phyloP scores from a whole-genome alignment of 345 rosid genomes.

The Physaria fendleri region DNA sequence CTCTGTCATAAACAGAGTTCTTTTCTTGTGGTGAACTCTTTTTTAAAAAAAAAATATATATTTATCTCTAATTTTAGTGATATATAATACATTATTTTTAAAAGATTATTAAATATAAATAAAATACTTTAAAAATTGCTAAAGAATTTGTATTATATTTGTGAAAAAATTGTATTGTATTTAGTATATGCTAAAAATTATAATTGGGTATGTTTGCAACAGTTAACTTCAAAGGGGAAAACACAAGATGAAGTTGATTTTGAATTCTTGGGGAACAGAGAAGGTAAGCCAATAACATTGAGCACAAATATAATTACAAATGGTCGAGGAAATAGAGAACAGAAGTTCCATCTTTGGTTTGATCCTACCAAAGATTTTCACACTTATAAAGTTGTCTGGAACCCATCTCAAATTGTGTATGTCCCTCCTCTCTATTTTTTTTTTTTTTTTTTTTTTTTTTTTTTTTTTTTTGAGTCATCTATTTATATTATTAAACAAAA shows the following conservation, averaged over 20 bases:
- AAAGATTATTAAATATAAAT: too few relatives aligned
- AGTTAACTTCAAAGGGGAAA: conserved; percentile 32
- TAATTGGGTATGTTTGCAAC: neutral
- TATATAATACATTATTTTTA: too few relatives aligned
- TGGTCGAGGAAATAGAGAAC: conserved; percentile 54
- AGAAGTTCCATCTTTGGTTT: conserved; percentile 52
- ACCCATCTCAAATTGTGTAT: conserved; percentile 50
- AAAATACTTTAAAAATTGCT: too few relatives aligned
- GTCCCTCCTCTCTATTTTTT: neutral
- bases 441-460: neutral
- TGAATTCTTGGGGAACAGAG: conserved; percentile 61
- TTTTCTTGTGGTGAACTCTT: too few relatives aligned
- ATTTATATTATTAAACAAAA: too few relatives aligned
- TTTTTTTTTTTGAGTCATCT: neutral
- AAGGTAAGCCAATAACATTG: conserved; percentile 42
- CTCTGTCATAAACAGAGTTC: too few relatives aligned
- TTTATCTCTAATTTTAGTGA: too few relatives aligned
- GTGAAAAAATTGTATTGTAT: too few relatives aligned
- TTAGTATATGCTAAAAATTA: too few relatives aligned
- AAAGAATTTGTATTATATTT: too few relatives aligned
- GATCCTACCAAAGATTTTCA: conserved; percentile 50
- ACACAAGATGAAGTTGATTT: conserved; percentile 58
- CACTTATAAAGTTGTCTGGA: conserved; percentile 49
- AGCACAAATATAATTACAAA: conserved; percentile 50
- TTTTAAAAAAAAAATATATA: too few relatives aligned